Evolutionary conservation across 495 filamentous ascomycete genomes (phyloP).

Genomic region (Hypoxylon rickii): DNA sequence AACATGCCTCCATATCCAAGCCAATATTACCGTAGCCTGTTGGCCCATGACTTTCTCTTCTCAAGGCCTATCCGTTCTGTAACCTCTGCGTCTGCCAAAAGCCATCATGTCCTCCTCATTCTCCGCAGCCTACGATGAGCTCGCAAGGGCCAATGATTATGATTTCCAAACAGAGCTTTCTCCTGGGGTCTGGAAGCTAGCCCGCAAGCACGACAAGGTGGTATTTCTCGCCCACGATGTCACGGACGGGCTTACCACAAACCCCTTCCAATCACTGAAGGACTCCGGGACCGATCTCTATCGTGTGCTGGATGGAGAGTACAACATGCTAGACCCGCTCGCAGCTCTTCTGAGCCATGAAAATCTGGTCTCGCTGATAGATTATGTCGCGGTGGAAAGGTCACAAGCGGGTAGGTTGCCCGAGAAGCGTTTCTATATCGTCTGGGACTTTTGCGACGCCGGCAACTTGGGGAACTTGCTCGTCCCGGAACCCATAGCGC

Average conservation of each 20-base stretch:
- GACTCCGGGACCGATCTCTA: not conserved
- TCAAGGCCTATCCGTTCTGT: not conserved
- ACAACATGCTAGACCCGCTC: slow-evolving; percentile 12
- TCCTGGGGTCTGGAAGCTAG: slow-evolving; percentile 31
- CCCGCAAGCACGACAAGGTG: slow-evolving; percentile 20
- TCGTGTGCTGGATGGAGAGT: slow-evolving; percentile 2
- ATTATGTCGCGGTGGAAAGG: slow-evolving; percentile 20
- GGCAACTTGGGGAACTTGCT: slow-evolving; percentile 43
- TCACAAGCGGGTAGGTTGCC: not conserved
- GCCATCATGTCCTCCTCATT: slow-evolving; percentile 1
- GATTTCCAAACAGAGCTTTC: slow-evolving; percentile 27
- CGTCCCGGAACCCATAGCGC: not conserved
- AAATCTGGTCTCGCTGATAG: slow-evolving; percentile 45
- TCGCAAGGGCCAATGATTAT: slow-evolving; percentile 8
- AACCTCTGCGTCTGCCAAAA: not conserved
- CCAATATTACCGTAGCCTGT: slow-evolving; percentile 1
- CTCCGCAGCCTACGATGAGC: slow-evolving; percentile 4
- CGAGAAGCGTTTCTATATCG: slow-evolving; percentile 17
- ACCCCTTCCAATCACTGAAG: not conserved
- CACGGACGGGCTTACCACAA: slow-evolving; percentile 16
- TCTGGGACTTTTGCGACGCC: slow-evolving; percentile 50
- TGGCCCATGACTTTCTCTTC: not conserved
- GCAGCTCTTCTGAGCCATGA: slow-evolving; percentile 47
- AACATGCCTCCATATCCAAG: not conserved
- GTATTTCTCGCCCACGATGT: slow-evolving; percentile 36